Conservation (phyloP, 768 basidiomycete species). For the Multifurca ochricompacta region DNA sequence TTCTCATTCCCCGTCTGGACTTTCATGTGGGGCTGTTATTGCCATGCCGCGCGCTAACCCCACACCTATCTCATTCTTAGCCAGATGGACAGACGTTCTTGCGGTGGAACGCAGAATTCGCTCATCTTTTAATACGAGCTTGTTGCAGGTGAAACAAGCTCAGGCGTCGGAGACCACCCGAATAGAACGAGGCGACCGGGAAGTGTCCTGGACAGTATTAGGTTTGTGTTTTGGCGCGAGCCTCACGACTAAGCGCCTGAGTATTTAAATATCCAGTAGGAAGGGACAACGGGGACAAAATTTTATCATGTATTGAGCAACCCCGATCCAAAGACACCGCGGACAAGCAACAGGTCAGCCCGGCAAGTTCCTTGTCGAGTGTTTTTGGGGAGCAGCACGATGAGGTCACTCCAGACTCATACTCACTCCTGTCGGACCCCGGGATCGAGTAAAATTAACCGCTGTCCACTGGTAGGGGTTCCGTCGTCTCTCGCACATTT, state of each 20-base stretch:
- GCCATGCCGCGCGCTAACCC: neutral
- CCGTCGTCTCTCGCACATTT: neutral
- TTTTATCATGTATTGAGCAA: too few species aligned
- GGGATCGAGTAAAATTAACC: neutral
- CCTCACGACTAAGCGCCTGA: too few species aligned
- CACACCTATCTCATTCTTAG: slow-evolving; percentile 14
- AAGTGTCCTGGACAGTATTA: neutral
- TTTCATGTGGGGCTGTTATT: neutral
- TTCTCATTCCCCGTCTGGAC: neutral
- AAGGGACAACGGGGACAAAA: too few species aligned
- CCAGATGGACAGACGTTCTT: slow-evolving; percentile 15
- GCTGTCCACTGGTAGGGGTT: neutral
- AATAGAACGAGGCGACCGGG: neutral
- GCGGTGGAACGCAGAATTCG: slow-evolving; percentile 11
- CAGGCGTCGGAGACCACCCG: neutral
- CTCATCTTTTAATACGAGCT: neutral
- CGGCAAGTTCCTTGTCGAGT: neutral
- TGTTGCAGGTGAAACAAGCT: neutral
- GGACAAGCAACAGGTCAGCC: neutral
- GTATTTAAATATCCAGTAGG: neutral
- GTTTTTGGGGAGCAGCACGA: neutral
- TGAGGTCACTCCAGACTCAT: neutral
- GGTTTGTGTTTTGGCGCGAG: neutral
- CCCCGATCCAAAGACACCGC: too few species aligned
- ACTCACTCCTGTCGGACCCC: neutral